Percentiles rank a stretch among this genome's conserved stretches.
Evolutionary conservation across 1,284 basidiomycete species (phyloP).

Genomic region (Heterobasidion parviporum): DNA sequence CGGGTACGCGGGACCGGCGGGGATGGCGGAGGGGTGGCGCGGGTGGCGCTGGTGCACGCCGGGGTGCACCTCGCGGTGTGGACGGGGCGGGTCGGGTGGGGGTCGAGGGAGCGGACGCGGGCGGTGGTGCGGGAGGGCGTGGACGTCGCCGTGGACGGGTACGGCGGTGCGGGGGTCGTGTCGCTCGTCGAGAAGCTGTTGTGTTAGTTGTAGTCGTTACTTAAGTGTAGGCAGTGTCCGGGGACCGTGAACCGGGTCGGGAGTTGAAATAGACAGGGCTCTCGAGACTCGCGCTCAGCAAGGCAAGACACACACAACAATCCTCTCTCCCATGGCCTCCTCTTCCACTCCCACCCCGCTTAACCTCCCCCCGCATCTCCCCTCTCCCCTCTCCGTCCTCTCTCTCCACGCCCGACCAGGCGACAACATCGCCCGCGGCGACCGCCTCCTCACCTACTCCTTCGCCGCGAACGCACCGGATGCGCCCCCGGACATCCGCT

Average conservation of each 20-base stretch:
- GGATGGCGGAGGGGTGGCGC: constrained; percentile 13
- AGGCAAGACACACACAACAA: neutral
- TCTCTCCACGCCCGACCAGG: constrained; percentile 46
- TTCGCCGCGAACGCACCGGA: constrained; percentile 40
- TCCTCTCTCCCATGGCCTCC: constrained; percentile 5
- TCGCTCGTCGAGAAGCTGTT: constrained; percentile 4
- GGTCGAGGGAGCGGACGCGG: constrained; percentile 30
- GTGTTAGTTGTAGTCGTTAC: too few relatives aligned
- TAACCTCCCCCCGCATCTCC: constrained; percentile 61
- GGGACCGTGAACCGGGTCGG: too few relatives aligned
- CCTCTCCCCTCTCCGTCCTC: constrained; percentile 74
- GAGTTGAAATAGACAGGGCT: neutral
- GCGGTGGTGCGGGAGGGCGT: constrained; percentile 40
- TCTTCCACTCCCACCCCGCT: constrained; percentile 38
- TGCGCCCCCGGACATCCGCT: constrained; percentile 55
- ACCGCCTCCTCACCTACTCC: constrained; percentile 73
- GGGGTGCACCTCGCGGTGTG: constrained; percentile 42
- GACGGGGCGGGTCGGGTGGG: constrained; percentile 38
- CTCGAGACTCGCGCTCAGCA: neutral
- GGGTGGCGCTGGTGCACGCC: constrained; percentile 30
- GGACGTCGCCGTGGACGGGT: constrained; percentile 29
- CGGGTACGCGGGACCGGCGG: constrained; percentile 26
- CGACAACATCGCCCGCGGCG: constrained; percentile 51
- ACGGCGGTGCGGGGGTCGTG: constrained; percentile 14
- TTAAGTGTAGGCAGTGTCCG: too few relatives aligned